These are phyloP conservation scores for Aspergillus eucalypticola DNA, from an alignment of 2,329 filamentous ascomycete species.

Conservation along the genomic window DNA sequence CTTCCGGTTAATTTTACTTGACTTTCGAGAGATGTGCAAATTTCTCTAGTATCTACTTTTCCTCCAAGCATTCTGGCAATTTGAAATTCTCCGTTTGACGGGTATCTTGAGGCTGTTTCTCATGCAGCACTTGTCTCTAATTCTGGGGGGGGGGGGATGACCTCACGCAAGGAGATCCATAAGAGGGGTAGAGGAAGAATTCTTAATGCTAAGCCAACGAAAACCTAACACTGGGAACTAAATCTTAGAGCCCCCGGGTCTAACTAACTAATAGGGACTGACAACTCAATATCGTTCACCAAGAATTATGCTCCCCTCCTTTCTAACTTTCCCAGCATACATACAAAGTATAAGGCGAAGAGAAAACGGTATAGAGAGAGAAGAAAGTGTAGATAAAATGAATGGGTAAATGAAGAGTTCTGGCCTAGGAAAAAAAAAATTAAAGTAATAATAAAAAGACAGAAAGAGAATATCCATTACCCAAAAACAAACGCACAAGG, in stretches of 20 bases:
- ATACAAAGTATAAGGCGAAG: neutral
- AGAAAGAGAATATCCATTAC: neutral
- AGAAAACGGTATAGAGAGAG: neutral
- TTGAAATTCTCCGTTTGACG: neutral
- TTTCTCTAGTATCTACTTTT: too few species aligned
- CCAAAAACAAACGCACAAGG: neutral
- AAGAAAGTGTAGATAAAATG: neutral
- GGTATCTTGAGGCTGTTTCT: neutral
- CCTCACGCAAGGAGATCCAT: slow-evolving; percentile 10
- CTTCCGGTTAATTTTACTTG: neutral
- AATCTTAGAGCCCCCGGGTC: slow-evolving; percentile 7
- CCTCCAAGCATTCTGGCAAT: neutral
- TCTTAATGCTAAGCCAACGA: neutral
- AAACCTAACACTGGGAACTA: neutral
- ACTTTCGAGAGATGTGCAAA: neutral
- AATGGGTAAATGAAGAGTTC: neutral
- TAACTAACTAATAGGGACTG: slow-evolving; percentile 2
- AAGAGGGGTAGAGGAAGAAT: slow-evolving; percentile 11
- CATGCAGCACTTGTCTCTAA: neutral
- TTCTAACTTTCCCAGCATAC: neutral
- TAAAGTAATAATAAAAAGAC: neutral
- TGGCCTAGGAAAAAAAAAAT: too few species aligned
- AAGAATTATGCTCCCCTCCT: neutral
- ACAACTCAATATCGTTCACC: slow-evolving; percentile 1
- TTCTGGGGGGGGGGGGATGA: neutral